Conservation (phyloP, 805 yeast genomes). For the Ogataea haglerorum region DNA sequence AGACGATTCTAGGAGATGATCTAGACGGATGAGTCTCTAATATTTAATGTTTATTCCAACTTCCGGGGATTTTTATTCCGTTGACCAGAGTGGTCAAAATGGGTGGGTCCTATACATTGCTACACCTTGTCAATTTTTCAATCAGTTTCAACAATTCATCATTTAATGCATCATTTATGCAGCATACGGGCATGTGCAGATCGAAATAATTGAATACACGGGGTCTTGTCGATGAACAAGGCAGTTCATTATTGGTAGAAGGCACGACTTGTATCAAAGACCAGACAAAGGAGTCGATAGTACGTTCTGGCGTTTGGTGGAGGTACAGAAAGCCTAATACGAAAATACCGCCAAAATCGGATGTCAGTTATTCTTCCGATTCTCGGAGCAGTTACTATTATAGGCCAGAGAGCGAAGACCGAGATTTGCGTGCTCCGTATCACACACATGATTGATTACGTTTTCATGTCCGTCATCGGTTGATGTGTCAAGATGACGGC, state of each 20-base stretch:
- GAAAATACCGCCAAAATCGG: no score
- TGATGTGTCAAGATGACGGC: background rate
- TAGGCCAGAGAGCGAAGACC: background rate
- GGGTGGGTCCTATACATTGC: background rate
- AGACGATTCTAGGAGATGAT: conserved; percentile 18
- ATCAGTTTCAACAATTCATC: conserved; percentile 5
- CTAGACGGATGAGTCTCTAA: conserved; percentile 5
- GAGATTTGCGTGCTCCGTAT: background rate
- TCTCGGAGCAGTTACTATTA: no score
- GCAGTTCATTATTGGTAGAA: background rate
- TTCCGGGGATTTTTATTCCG: background rate
- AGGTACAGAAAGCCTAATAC: no score
- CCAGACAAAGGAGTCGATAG: no score
- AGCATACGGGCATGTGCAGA: background rate
- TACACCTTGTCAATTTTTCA: conserved; percentile 7
- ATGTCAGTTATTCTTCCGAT: no score
- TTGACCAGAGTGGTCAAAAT: background rate
- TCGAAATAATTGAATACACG: background rate
- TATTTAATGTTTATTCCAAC: background rate
- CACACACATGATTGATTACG: no score
- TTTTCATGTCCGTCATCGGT: background rate
- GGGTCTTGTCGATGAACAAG: background rate
- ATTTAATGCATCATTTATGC: conserved; percentile 2
- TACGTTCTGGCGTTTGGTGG: no score
- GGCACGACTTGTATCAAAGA: background rate